Percentiles rank a stretch among this genome's conserved stretches.
Evolutionary conservation across 225 moss, liverwort and hornwort species (phyloP).

Genomic region (Marchantia paleacea): DNA sequence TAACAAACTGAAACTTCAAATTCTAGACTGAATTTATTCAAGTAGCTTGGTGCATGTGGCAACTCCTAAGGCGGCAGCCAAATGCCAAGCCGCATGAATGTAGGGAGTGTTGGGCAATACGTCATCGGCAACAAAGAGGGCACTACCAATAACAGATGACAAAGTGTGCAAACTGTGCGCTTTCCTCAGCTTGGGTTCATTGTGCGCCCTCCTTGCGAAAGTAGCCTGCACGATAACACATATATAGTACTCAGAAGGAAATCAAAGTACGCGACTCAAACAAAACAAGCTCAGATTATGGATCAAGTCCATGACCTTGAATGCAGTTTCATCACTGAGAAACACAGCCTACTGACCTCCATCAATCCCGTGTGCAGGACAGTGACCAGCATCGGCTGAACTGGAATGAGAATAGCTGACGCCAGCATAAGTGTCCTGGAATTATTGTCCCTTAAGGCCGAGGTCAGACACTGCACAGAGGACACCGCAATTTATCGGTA

Average conservation of each 20-base stretch:
- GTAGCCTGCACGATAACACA: conserved; percentile 48
- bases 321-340: background rate
- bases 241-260: background rate
- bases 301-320: background rate
- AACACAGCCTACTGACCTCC: conserved; percentile 51
- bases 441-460: conserved; percentile 61
- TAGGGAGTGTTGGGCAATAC: conserved; percentile 61
- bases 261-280: background rate
- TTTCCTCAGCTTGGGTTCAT: conserved; percentile 64
- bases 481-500: background rate
- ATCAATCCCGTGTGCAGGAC: conserved; percentile 79
- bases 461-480: conserved; percentile 69
- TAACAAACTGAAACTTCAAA: background rate
- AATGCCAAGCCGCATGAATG: conserved; percentile 95
- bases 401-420: conserved; percentile 72
- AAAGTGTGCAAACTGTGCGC: conserved; percentile 63
- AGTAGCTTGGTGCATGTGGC: conserved; percentile 57
- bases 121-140: conserved; percentile 76
- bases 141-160: conserved; percentile 68
- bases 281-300: background rate
- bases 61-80: conserved; percentile 78
- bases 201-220: conserved; percentile 53
- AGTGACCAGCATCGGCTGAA: conserved; percentile 76
- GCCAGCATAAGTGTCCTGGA: conserved; percentile 66
- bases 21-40: conserved; percentile 7